Evolutionary conservation across 495 filamentous ascomycete species (phyloP).

Genomic region (Achaetomiella virescens): DNA sequence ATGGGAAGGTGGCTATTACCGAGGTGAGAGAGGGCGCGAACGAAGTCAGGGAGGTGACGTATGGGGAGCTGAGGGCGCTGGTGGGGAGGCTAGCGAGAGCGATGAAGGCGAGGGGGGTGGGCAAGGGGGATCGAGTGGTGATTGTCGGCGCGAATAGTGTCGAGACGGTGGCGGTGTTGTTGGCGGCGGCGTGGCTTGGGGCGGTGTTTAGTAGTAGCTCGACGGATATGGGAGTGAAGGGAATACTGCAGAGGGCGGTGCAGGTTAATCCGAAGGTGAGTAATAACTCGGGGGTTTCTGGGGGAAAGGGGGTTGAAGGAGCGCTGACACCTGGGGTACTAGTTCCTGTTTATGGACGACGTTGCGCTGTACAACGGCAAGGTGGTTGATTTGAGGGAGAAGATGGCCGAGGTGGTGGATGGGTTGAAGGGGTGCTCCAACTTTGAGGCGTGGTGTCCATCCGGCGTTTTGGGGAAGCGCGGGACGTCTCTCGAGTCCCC

Average conservation of each 20-base stretch:
- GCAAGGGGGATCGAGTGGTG: slow-evolving; percentile 64
- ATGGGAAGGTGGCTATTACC: slow-evolving; percentile 60
- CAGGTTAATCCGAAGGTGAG: slow-evolving; percentile 60
- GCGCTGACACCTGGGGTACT: background rate
- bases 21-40: slow-evolving; percentile 64
- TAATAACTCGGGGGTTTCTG: background rate
- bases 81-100: slow-evolving; percentile 55
- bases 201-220: slow-evolving; percentile 65
- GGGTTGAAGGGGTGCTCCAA: slow-evolving; percentile 54
- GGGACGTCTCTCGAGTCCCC: slow-evolving; percentile 53
- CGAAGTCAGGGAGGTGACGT: slow-evolving; percentile 53
- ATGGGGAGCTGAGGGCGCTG: slow-evolving; percentile 51
- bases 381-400: slow-evolving; percentile 59
- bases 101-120: slow-evolving; percentile 55
- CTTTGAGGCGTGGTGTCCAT: slow-evolving; percentile 59
- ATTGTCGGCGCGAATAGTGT: slow-evolving; percentile 67
- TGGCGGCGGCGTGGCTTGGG: slow-evolving; percentile 60
- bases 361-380: slow-evolving; percentile 73
- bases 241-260: slow-evolving; percentile 64
- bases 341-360: slow-evolving; percentile 74
- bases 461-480: slow-evolving; percentile 55
- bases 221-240: slow-evolving; percentile 75
- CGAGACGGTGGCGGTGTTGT: slow-evolving; percentile 60
- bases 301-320: no score
- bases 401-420: slow-evolving; percentile 59